Percentiles rank a stretch among this genome's conserved stretches.
These are phyloP conservation scores for Spinacia oleracea DNA, from an alignment of 179 eudicot species.

Conservation along the genomic window DNA sequence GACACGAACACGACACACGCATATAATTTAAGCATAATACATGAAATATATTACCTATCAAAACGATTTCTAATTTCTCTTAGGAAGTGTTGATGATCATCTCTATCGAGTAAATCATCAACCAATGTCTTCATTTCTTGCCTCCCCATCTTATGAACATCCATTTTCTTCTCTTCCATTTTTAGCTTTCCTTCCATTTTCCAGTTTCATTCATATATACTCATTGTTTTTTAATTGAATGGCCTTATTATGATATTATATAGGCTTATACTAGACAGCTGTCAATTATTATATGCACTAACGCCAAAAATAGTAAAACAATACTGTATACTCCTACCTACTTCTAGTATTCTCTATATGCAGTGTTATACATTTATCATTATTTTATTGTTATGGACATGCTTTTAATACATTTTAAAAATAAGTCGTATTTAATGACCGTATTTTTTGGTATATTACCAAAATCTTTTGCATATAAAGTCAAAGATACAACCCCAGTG, in stretches of 20 bases:
- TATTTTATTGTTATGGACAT: no score
- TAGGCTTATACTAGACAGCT: background rate
- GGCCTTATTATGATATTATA: background rate
- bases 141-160: conserved; percentile 9
- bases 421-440: no score
- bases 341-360: no score
- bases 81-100: conserved; percentile 5
- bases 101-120: background rate
- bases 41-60: background rate
- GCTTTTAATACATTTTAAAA: no score
- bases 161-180: background rate
- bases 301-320: no score
- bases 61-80: background rate
- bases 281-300: no score
- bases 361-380: no score
- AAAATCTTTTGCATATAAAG: background rate
- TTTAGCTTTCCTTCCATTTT: background rate
- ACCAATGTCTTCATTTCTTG: background rate
- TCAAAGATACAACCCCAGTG: background rate
- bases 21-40: background rate
- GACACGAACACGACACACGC: no score
- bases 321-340: no score
- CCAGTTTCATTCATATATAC: background rate
- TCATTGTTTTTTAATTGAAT: background rate
- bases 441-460: background rate